Evolutionary conservation across 306 rosid genomes (phyloP), one percentile per base, ranked within the genome.

Genomic region (Vigna nakashimae): DNA sequence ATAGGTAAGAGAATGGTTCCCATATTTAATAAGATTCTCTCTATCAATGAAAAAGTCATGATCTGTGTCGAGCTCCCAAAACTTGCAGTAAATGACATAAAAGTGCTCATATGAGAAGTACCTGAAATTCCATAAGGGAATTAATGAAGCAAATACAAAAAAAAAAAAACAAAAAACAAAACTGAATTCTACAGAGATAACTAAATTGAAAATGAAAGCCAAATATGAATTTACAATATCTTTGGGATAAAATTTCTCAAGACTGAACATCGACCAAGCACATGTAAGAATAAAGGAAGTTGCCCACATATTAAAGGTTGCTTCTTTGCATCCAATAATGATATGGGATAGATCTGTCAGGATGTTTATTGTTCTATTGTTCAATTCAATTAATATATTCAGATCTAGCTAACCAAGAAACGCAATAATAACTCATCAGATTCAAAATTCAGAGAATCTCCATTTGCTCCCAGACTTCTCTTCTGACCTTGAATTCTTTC

Each of bases 41-140:
- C 90, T 96, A 85, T 96, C 97, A 69, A 96, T 91, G 76, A 93
- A 83, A 86, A 96, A 96, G 88, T 96, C 99, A 78, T 93, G 99
- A 85, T 96, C 99, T 22, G 93, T 86, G 86, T 96, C 99, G 89
- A 96, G 93, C 94, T 96, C 99, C 99, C 99, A 96, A 84, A 96
- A 96, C 84, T 96, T 96, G 90, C 99, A 96, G 92, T 96, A 96
- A 76, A 96, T 89, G 76, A 96, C 99, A 85, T 96, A 96, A 84
- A 96, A 96, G 82, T 96, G 98, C 84, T 96, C 99, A 77, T 96
- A 96, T 7, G 99, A 96, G 88, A 96, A 96, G 90, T 96, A 83
- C 86, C 87, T 86, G 89, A 80, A 86, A 86, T 72, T 72, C 32
- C 45, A 7, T 2, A 40, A 42, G 50, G 75, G 51, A 66, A 59